These are phyloP conservation scores for Crithidia thermophila DNA, from an alignment of 208 protist species.

Conservation along the genomic window DNA sequence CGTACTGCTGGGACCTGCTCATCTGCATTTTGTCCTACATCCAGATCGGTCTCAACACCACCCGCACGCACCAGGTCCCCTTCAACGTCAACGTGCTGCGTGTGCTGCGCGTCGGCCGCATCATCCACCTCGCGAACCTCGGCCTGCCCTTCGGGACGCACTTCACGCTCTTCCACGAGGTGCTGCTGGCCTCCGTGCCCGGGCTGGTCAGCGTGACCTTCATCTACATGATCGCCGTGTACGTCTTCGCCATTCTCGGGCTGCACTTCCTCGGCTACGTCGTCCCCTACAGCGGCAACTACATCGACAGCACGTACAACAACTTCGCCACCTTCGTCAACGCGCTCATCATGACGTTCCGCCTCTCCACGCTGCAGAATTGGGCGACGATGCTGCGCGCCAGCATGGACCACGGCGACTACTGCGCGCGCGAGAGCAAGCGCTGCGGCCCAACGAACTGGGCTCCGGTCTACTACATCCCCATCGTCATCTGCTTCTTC, in stretches of 20 bases:
- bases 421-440: constrained; percentile 39
- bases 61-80: constrained; percentile 49
- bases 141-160: constrained; percentile 55
- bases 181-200: constrained; percentile 67
- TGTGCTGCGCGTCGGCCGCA: constrained; percentile 77
- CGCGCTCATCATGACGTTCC: constrained; percentile 88
- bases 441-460: constrained; percentile 79
- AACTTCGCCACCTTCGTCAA: constrained; percentile 90
- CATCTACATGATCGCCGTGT: constrained; percentile 84
- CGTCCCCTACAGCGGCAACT: constrained; percentile 58
- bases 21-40: constrained; percentile 77
- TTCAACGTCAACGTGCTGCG: constrained; percentile 92
- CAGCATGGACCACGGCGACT: constrained; percentile 61
- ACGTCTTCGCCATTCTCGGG: constrained; percentile 89
- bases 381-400: constrained; percentile 87
- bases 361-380: constrained; percentile 86
- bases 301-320: constrained; percentile 82
- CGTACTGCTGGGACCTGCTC: constrained; percentile 89
- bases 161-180: constrained; percentile 64
- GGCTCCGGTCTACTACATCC: constrained; percentile 86
- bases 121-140: constrained; percentile 66
- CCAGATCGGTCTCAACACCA: constrained; percentile 78
- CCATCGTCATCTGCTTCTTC: constrained; percentile 80
- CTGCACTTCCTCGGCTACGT: constrained; percentile 89
- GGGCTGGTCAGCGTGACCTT: constrained; percentile 78